phyloP scores from a whole-genome alignment of 139 green algal genomes.

The Closterium sp. region DNA sequence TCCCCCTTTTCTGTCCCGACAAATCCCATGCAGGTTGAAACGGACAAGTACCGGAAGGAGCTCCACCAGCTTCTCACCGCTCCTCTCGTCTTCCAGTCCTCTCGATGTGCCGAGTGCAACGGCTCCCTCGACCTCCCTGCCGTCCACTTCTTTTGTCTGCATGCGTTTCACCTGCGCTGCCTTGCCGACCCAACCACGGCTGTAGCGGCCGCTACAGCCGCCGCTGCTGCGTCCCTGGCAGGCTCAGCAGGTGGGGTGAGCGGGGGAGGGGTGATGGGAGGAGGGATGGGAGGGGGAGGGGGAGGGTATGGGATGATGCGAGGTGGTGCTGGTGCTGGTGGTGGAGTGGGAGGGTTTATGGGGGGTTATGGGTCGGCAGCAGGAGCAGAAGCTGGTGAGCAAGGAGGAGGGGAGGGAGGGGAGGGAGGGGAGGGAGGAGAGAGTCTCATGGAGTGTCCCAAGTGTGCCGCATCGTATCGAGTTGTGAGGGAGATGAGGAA shows the following conservation, averaged over 20 bases:
- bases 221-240: background rate
- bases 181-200: conserved; percentile 70
- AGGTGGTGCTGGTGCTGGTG: no score
- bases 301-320: background rate
- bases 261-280: background rate
- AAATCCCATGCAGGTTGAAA: no score
- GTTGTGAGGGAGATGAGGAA: conserved; percentile 62
- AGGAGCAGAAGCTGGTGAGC: background rate
- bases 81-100: conserved; percentile 84
- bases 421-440: background rate
- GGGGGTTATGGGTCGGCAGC: background rate
- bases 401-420: background rate
- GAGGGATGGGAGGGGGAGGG: background rate
- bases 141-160: conserved; percentile 94
- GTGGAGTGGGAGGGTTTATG: background rate
- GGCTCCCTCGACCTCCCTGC: conserved; percentile 85
- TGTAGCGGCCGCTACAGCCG: background rate
- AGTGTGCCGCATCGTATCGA: conserved; percentile 79
- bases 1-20: no score
- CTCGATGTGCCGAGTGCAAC: conserved; percentile 69
- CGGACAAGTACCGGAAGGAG: conserved; percentile 63
- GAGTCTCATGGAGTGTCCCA: conserved; percentile 75
- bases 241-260: background rate
- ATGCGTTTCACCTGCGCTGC: conserved; percentile 85
- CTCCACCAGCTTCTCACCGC: conserved; percentile 64